Evolutionary conservation across 495 filamentous ascomycete species (phyloP).

Genomic region (Antarctomyces pellizariae): DNA sequence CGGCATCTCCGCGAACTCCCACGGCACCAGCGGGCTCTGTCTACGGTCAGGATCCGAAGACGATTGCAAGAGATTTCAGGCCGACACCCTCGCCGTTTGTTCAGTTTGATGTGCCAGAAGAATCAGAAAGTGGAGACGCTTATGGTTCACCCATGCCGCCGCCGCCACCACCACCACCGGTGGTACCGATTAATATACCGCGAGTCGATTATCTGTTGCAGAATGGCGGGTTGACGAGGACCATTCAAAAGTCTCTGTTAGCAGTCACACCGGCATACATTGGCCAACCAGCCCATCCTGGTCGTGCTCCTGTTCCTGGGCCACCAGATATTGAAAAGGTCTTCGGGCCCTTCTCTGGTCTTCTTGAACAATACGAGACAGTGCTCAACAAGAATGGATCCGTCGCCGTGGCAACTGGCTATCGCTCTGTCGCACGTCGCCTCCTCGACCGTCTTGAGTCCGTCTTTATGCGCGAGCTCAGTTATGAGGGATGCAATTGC

Average conservation of each 20-base stretch:
- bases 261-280: constrained; percentile 14
- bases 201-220: constrained; percentile 77
- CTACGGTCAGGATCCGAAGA: constrained; percentile 7
- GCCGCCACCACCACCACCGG: constrained; percentile 63
- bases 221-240: constrained; percentile 50
- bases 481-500: constrained; percentile 55
- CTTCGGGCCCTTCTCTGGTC: constrained; percentile 54
- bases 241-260: constrained; percentile 44
- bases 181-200: constrained; percentile 40
- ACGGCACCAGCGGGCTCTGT: constrained; percentile 10
- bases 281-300: constrained; percentile 15
- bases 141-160: constrained; percentile 33
- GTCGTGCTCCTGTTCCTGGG: constrained; percentile 26
- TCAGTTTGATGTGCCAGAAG: constrained; percentile 8
- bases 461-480: constrained; percentile 80
- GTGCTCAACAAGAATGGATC: constrained; percentile 70
- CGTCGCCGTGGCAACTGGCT: constrained; percentile 86
- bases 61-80: constrained; percentile 5
- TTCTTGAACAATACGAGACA: constrained; percentile 65
- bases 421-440: constrained; percentile 77
- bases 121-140: constrained; percentile 3
- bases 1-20: constrained; percentile 11
- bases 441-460: constrained; percentile 82
- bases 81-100: constrained; percentile 9
- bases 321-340: constrained; percentile 36